Base-by-base conservation (phyloP, 2,329 filamentous ascomycete genomes). In the Diaporthe citri region DNA sequence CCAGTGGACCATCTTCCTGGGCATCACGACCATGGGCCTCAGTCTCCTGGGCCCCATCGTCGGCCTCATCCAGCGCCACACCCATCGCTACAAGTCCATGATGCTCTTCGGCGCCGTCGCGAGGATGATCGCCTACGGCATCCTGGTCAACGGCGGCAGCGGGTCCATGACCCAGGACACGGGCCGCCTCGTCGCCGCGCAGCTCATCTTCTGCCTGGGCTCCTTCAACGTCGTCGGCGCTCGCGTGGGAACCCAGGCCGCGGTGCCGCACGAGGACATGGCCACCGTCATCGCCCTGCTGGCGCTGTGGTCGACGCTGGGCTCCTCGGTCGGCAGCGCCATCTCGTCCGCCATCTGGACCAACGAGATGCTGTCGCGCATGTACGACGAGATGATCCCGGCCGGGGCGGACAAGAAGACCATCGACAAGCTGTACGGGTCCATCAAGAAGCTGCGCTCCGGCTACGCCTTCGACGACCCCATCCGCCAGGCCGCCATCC, bases 241-340 rank as follows among this genome's bases (percentile, higher is more conserved):
- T 8, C 82, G 84, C 15, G 85, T 86, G 0, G 85, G 83, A 9
- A 80, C 77, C 4, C 84, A 86, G 73, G 84, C 84, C 15, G 86
- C 85, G 0, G 85, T 86, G 0, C 84, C 85, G 0, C 85, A 87
- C 76, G 81, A 86, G 71, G 84, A 86, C 56, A 75, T 87, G 66
- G 84, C 85, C 3, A 79, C 81, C 0, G 77, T 83, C 57, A 86
- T 86, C 71, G 80, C 83, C 20, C 75, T 84, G 1, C 77, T 85
- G 13, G 81, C 84, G 0, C 78, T 86, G 8, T 86, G 84, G 85
- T 83, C 82, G 8, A 84, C 82, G 2, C 72, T 86, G 10, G 85
- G 83, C 1, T 84, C 81, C 0, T 82, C 80, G 2, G 77, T 86
- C 8, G 85, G 85, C 28, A 85, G 82, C 59, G 83, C 85, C 31